phyloP scores from a whole-genome alignment of 441 rosid genomes.

The Cnidoscolus chayamansa region DNA sequence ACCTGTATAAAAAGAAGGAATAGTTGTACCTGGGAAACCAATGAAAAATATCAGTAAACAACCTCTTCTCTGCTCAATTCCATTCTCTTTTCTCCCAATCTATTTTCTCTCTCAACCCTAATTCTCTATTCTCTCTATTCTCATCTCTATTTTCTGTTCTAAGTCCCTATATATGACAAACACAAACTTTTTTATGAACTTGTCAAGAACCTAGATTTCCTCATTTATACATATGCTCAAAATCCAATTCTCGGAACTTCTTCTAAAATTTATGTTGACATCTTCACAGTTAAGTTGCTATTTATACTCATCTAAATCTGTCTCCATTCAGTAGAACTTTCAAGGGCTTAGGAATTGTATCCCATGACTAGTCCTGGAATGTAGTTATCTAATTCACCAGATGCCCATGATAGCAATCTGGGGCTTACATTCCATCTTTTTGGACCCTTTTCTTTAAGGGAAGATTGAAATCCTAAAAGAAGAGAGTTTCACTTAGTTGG shows the following conservation, averaged over 20 bases:
- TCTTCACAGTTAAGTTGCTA: background rate
- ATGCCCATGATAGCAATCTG: background rate
- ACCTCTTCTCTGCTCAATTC: no score
- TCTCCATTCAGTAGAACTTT: constrained; percentile 2
- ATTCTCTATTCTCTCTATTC: no score
- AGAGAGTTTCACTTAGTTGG: background rate
- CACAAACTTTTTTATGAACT: background rate
- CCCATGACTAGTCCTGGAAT: background rate
- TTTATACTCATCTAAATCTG: background rate
- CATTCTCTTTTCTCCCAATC: no score
- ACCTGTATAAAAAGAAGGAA: no score
- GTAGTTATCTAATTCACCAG: no score
- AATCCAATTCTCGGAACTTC: background rate
- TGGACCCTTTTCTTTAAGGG: background rate
- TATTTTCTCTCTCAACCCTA: no score
- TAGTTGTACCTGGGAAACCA: no score
- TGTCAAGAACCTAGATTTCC: background rate
- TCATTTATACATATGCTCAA: background rate
- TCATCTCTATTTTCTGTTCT: no score
- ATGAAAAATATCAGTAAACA: no score
- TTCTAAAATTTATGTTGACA: background rate
- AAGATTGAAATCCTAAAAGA: no score
- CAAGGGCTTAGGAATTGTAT: background rate
- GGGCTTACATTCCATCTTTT: background rate
- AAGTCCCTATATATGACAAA: no score